phyloP scores from a whole-genome alignment of 1,284 basidiomycete species.

The Phlebopus sp. region DNA sequence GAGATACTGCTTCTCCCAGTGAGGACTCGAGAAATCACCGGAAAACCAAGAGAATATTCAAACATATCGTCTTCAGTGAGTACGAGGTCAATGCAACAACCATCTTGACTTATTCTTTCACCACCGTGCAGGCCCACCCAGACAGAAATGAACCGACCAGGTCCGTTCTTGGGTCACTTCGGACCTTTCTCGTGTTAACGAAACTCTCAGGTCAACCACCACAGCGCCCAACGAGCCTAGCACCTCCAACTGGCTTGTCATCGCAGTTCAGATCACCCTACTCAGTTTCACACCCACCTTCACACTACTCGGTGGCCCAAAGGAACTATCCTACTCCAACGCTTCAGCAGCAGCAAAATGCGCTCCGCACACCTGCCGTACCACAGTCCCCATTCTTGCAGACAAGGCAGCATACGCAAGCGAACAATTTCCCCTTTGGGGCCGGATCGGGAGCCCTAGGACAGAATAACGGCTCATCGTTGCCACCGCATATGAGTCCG shows the following conservation, averaged over 20 bases:
- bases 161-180: slow-evolving; percentile 13
- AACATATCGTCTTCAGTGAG: slow-evolving; percentile 8
- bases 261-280: slow-evolving; percentile 65
- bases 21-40: slow-evolving; percentile 11
- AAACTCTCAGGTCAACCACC: slow-evolving; percentile 66
- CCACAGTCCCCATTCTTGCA: slow-evolving; percentile 67
- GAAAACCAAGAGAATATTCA: slow-evolving; percentile 16
- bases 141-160: slow-evolving; percentile 30
- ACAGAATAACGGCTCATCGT: slow-evolving; percentile 52
- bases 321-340: slow-evolving; percentile 49
- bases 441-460: slow-evolving; percentile 40
- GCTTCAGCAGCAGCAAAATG: slow-evolving; percentile 52
- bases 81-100: not conserved
- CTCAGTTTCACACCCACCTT: slow-evolving; percentile 43
- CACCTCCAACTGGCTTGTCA: slow-evolving; percentile 58
- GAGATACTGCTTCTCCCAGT: slow-evolving; percentile 13
- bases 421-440: slow-evolving; percentile 53
- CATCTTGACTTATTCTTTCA: not conserved
- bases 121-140: not conserved
- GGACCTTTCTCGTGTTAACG: slow-evolving; percentile 7
- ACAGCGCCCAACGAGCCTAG: slow-evolving; percentile 70
- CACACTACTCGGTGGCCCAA: slow-evolving; percentile 59
- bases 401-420: slow-evolving; percentile 47
- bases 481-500: slow-evolving; percentile 55
- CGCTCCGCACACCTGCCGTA: slow-evolving; percentile 55